Conservation (phyloP, 2,329 filamentous ascomycete species). For the Thermoascus crustaceus region DNA sequence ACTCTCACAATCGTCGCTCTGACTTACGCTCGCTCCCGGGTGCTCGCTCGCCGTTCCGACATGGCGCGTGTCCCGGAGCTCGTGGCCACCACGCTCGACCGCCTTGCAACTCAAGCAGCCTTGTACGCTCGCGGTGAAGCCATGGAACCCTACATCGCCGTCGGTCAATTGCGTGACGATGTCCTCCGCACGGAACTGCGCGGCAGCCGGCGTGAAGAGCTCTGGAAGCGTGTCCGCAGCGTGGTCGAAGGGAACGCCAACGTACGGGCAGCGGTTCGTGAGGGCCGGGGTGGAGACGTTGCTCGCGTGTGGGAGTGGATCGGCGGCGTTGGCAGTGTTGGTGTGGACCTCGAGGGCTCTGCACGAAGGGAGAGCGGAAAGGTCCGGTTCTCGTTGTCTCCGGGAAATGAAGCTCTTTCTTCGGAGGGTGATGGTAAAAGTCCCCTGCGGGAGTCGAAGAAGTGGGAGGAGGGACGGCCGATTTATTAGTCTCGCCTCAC, state of each 20-base stretch:
- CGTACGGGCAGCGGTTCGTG: constrained; percentile 67
- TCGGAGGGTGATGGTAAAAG: constrained; percentile 9
- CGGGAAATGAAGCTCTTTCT: constrained; percentile 13
- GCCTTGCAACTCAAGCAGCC: constrained; percentile 74
- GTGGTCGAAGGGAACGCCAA: constrained; percentile 94
- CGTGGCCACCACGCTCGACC: constrained; percentile 74
- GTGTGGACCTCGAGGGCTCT: constrained; percentile 25
- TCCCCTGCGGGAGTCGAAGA: constrained; percentile 20
- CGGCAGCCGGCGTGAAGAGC: constrained; percentile 62
- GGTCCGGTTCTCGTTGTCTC: constrained; percentile 20
- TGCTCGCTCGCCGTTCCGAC: constrained; percentile 56
- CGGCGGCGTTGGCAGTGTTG: constrained; percentile 48
- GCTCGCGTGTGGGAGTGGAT: constrained; percentile 63
- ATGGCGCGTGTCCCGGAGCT: constrained; percentile 70
- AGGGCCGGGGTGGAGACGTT: constrained; percentile 48
- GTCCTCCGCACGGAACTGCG: constrained; percentile 76
- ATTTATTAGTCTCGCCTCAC: no score
- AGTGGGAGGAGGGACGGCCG: constrained; percentile 36
- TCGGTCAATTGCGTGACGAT: constrained; percentile 86
- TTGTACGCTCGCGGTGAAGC: constrained; percentile 59
- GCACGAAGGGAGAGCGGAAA: constrained; percentile 18
- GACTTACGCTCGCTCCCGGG: constrained; percentile 57
- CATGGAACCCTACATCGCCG: constrained; percentile 71
- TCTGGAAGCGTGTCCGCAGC: constrained; percentile 75
- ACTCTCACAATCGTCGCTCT: constrained; percentile 38